These are phyloP conservation scores for Triticum aestivum DNA, from an alignment of 176 grass and related monocot genomes.

Conservation along the genomic window DNA sequence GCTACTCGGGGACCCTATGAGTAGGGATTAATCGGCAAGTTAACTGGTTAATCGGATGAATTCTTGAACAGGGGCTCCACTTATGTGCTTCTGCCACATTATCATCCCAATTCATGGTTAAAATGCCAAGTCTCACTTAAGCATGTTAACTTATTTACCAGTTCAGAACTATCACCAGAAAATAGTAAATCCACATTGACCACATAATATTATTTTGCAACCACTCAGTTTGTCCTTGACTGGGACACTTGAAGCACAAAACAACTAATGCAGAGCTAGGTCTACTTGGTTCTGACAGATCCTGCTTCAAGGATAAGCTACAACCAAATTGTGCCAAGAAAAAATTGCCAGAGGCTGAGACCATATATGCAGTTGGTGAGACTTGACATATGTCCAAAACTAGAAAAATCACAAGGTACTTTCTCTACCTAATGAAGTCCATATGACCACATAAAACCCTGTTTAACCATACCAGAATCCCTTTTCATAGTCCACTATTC, in stretches of 20 bases:
- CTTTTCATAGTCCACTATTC: not conserved
- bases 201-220: not conserved
- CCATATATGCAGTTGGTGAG: not conserved
- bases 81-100: slow-evolving; percentile 10
- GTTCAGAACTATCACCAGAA: not conserved
- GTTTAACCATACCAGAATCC: not conserved
- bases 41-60: too few species aligned
- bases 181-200: not conserved
- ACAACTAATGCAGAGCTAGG: not conserved
- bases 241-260: slow-evolving; percentile 6
- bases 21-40: too few species aligned
- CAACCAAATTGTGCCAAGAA: not conserved
- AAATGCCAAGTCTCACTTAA: slow-evolving; percentile 19
- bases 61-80: not conserved
- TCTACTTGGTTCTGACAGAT: not conserved
- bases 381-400: not conserved
- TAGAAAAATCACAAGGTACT: not conserved
- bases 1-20: too few species aligned
- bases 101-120: slow-evolving; percentile 25
- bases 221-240: not conserved
- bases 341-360: slow-evolving; percentile 1
- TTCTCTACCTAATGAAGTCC: not conserved
- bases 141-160: not conserved
- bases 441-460: not conserved
- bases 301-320: not conserved